These are phyloP conservation scores for Gossypioides kirkii DNA, from an alignment of 345 rosid species.

Conservation along the genomic window DNA sequence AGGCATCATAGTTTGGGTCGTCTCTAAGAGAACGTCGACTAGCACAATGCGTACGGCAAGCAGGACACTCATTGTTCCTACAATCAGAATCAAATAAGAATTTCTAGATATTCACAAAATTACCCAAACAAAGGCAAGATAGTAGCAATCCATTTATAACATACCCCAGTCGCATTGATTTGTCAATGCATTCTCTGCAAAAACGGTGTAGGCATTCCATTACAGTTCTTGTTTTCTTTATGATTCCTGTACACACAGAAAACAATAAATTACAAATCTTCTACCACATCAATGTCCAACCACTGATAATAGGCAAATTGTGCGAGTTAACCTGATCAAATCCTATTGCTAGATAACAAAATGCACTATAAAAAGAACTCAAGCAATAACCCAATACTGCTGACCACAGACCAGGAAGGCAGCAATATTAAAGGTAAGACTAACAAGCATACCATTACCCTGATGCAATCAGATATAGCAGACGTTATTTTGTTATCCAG, in stretches of 20 bases:
- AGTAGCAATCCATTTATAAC: conserved; percentile 13
- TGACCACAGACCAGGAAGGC: not conserved
- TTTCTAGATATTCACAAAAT: conserved; percentile 11
- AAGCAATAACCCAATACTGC: not conserved
- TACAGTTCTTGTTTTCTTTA: conserved; percentile 88
- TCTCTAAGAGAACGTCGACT: conserved; percentile 95
- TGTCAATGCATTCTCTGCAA: conserved; percentile 94
- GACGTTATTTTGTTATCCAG: not conserved
- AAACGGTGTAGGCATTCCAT: conserved; percentile 97
- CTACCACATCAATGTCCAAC: not conserved
- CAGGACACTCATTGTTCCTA: conserved; percentile 98
- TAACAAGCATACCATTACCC: not conserved
- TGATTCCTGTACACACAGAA: conserved; percentile 56
- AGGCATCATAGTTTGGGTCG: conserved; percentile 86
- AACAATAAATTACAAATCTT: conserved; percentile 2
- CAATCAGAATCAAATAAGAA: conserved; percentile 18
- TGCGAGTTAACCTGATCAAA: not conserved
- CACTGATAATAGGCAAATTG: not conserved
- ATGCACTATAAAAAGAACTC: not conserved
- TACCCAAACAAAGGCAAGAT: conserved; percentile 8
- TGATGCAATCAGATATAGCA: not conserved
- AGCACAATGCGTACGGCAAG: conserved; percentile 97
- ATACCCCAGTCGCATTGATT: conserved; percentile 96
- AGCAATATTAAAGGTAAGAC: not conserved
- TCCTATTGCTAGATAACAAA: not conserved